Conservation (phyloP, 179 eudicot genomes). For the Beta lomatogona region DNA sequence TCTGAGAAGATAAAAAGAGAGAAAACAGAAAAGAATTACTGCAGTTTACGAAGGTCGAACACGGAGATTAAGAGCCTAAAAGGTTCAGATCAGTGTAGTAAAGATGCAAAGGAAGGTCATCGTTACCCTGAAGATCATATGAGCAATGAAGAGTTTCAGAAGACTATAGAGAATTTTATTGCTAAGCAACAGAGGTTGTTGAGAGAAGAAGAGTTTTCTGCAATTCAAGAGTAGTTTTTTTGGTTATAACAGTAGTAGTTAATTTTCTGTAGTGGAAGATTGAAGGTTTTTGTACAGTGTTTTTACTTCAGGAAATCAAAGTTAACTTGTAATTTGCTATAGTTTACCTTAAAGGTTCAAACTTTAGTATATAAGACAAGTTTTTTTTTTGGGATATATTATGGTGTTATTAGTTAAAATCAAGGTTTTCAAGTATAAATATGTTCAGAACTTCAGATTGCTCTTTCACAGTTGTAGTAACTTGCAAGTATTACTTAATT, state of each 20-base stretch:
- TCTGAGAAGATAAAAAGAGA: conserved; percentile 48
- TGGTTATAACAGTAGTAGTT: neutral
- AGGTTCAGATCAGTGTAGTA: conserved; percentile 11
- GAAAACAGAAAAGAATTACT: conserved; percentile 22
- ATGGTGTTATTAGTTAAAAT: neutral
- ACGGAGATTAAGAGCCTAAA: conserved; percentile 46
- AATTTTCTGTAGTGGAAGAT: neutral
- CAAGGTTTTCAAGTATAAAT: neutral
- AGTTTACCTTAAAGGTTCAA: conserved; percentile 19
- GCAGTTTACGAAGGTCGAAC: conserved; percentile 48
- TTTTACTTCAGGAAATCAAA: conserved; percentile 16
- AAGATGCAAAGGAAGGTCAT: conserved; percentile 15
- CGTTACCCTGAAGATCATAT: conserved; percentile 60
- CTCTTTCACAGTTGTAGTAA: no score
- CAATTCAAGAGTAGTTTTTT: conserved; percentile 6
- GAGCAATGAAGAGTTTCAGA: conserved; percentile 82
- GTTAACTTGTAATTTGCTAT: conserved; percentile 26
- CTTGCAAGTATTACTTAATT: no score
- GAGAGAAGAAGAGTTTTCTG: conserved; percentile 57
- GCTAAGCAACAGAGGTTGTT: conserved; percentile 79
- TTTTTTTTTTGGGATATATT: conserved; percentile 7
- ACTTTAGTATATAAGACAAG: conserved; percentile 27
- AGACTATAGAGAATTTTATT: conserved; percentile 75
- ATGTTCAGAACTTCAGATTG: no score
- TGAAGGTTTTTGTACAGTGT: conserved; percentile 13